These are phyloP conservation scores for Xerocomellus intermedius DNA, from an alignment of 768 basidiomycete species.

Conservation along the genomic window DNA sequence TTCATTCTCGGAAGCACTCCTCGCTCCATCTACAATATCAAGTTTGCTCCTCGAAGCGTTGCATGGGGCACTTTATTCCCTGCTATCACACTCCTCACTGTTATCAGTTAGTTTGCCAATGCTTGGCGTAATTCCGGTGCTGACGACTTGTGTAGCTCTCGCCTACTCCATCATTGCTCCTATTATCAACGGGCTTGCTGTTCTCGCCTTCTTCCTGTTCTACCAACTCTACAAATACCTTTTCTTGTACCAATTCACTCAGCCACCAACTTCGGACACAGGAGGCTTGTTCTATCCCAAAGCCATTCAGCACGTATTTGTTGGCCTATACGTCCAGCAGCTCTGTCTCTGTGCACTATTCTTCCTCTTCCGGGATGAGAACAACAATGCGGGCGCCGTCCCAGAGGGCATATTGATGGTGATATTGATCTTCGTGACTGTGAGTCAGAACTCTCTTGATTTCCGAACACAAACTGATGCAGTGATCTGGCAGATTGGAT, in stretches of 20 bases:
- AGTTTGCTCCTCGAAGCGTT: constrained; percentile 66
- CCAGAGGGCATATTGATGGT: constrained; percentile 83
- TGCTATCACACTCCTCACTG: constrained; percentile 69
- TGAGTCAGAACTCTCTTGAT: constrained; percentile 34
- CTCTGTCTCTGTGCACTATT: constrained; percentile 83
- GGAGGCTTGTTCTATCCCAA: constrained; percentile 96
- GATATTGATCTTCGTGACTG: constrained; percentile 80
- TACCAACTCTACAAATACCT: constrained; percentile 85
- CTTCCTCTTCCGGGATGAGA: constrained; percentile 72
- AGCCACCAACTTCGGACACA: constrained; percentile 68
- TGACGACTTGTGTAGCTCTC: constrained; percentile 43
- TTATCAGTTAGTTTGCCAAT: constrained; percentile 61
- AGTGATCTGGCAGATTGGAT: constrained; percentile 45
- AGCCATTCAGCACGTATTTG: constrained; percentile 90
- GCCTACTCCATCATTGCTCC: constrained; percentile 90
- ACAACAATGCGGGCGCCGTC: constrained; percentile 53
- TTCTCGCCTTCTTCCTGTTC: constrained; percentile 78
- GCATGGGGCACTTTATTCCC: constrained; percentile 79
- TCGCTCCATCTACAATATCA: constrained; percentile 79
- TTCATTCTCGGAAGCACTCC: constrained; percentile 87
- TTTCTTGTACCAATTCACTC: constrained; percentile 77
- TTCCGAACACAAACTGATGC: background rate
- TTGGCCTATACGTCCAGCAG: constrained; percentile 90
- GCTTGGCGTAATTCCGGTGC: background rate
- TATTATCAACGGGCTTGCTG: constrained; percentile 88